These are phyloP conservation scores for Macadamia tetraphylla DNA, from an alignment of 164 flowering plant species.

Conservation along the genomic window DNA sequence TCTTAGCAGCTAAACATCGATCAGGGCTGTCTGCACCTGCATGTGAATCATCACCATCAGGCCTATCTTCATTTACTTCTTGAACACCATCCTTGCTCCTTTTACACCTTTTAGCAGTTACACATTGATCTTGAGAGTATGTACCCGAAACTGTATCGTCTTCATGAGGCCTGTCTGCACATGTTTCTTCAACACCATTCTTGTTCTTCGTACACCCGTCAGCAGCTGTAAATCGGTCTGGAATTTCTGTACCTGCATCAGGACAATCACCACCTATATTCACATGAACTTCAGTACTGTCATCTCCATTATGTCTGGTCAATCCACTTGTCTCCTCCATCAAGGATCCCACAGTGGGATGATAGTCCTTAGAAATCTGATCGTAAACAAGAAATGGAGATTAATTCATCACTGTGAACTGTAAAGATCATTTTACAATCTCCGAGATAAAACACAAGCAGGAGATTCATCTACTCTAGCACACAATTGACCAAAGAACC, in stretches of 20 bases:
- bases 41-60: not conserved
- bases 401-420: not conserved
- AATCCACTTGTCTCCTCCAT: conserved; percentile 2
- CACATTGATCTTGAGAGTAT: too few species aligned
- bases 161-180: not conserved
- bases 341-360: not conserved
- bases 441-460: not conserved
- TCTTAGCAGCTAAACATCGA: not conserved
- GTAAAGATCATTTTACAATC: not conserved
- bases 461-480: not conserved
- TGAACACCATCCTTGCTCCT: not conserved
- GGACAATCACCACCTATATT: not conserved
- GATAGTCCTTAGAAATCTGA: not conserved
- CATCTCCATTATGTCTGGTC: not conserved
- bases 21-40: not conserved
- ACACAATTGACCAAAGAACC: not conserved
- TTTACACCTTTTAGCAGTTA: not conserved
- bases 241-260: not conserved
- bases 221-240: not conserved
- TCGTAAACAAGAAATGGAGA: not conserved
- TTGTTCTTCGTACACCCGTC: not conserved
- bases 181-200: not conserved
- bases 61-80: not conserved
- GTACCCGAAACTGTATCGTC: too few species aligned
- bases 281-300: not conserved